A percentile compares a stretch with the other conserved stretches of the same genome.
phyloP scores from a whole-genome alignment of 2,329 filamentous ascomycete species.

The Fusarium goolgardi region DNA sequence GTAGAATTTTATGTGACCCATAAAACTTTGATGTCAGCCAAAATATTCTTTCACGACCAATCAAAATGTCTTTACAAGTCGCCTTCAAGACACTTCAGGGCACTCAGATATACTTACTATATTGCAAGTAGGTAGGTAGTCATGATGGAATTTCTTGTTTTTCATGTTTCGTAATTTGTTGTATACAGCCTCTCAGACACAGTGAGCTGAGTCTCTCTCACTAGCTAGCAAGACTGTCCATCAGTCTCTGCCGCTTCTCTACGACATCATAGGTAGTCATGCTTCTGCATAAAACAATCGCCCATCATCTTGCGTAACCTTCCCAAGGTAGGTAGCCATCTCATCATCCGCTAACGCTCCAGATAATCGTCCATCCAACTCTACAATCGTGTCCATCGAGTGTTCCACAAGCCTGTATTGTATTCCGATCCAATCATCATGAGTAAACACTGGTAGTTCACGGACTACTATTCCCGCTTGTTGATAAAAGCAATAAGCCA shows the following conservation, averaged over 20 bases:
- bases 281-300: constrained; percentile 30
- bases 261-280: constrained; percentile 20
- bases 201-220: constrained; percentile 3
- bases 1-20: constrained; percentile 35
- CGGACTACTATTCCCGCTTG: constrained; percentile 24
- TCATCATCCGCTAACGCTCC: constrained; percentile 23
- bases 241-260: constrained; percentile 19
- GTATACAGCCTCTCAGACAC: constrained; percentile 21
- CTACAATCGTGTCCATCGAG: constrained; percentile 21
- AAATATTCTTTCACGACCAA: constrained; percentile 20
- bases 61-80: constrained; percentile 11
- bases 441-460: constrained; percentile 18
- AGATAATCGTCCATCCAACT: constrained; percentile 41
- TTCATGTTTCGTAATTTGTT: constrained; percentile 30
- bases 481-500: constrained; percentile 40
- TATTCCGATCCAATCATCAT: constrained; percentile 42
- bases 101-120: no score
- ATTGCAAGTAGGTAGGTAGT: background rate
- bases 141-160: constrained; percentile 4
- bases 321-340: background rate
- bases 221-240: constrained; percentile 12
- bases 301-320: constrained; percentile 14
- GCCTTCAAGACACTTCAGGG: background rate
- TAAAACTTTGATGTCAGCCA: constrained; percentile 51
- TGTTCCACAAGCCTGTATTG: constrained; percentile 22